Evolutionary conservation across 495 filamentous ascomycete species (phyloP), one percentile per base, ranked within the genome.

Genomic region (Choiromyces venosus): DNA sequence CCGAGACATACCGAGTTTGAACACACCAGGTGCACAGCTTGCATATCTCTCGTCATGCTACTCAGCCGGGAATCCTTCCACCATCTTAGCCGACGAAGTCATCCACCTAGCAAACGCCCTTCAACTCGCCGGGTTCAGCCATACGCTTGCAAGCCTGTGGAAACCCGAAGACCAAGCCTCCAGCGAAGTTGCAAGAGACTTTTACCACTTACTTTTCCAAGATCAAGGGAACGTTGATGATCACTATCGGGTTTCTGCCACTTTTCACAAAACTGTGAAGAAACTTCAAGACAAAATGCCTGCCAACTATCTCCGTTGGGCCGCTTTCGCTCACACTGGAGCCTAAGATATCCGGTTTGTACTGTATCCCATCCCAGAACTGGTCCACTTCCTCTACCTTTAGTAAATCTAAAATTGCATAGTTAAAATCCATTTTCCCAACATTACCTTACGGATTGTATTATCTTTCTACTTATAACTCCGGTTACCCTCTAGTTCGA

Each of bases 121-220:
- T 70, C 81, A 83, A 38, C 76, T 84, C 4, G 81, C 82, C 0
- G 82, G 82, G 7, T 83, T 83, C 37, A 79, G 78, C 21, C 80
- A 83, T 68, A 79, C 82, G 8, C 71, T 83, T 36, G 82, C 80
- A 21, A 82, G 81, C 4, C 72, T 82, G 19, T 83, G 80, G 82
- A 67, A 81, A 18, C 46, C 67, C 21, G 39, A 75, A 7, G 73
- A 75, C 21, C 33, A 44, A 14, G 65, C 68, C 10, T 72, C 69
- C 18, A 33, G 29, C 18, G 37, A 69, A n/a, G 72, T 74, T 74
- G 18, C n/a, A n/a, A 61, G 29, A 2, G 66, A 76, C 21, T 76
- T 73, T 35, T 76, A 73, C 73, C 37, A 19, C 37, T 35, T 36
- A 8, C 70, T 77, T 25, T 78, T 78, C 37, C 25, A 66, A 29